Evolutionary conservation across 2,329 filamentous ascomycete species (phyloP).

Genomic region (Trichophyton simii): DNA sequence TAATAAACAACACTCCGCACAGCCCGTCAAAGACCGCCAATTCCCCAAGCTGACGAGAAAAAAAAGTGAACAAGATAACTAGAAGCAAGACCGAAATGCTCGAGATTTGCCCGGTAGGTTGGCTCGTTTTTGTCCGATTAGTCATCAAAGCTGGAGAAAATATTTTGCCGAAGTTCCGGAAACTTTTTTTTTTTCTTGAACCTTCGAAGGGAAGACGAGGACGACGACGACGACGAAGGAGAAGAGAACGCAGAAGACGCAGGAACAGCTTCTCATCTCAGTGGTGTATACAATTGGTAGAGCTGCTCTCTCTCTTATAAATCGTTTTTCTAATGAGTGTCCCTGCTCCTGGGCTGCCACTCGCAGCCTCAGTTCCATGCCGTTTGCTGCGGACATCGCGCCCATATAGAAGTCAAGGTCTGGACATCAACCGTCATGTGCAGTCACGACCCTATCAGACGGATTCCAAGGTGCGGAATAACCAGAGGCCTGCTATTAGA

Average conservation of each 20-base stretch:
- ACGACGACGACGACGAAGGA: too few relatives aligned
- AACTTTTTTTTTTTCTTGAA: conserved; percentile 4
- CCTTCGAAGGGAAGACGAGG: background rate
- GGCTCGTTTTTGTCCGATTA: background rate
- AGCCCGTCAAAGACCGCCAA: background rate
- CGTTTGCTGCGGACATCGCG: conserved; percentile 31
- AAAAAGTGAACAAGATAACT: background rate
- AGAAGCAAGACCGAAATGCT: background rate
- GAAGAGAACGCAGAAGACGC: background rate
- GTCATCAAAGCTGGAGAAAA: background rate
- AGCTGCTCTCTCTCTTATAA: background rate
- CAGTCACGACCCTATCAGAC: conserved; percentile 28
- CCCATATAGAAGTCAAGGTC: conserved; percentile 27
- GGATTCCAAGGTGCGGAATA: conserved; percentile 16
- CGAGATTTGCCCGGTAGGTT: background rate
- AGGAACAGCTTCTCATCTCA: background rate
- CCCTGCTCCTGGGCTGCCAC: conserved; percentile 25
- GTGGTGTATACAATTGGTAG: background rate
- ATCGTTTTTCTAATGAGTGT: background rate
- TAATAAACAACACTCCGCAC: background rate
- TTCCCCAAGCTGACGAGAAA: background rate
- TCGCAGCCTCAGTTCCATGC: conserved; percentile 31
- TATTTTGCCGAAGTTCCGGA: background rate
- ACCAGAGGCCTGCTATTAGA: conserved; percentile 19
- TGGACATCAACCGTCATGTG: conserved; percentile 21